Percentiles rank a stretch among this genome's conserved stretches.
Evolutionary conservation across 805 yeast genomes (phyloP).

Genomic region (Brettanomyces nanus): DNA sequence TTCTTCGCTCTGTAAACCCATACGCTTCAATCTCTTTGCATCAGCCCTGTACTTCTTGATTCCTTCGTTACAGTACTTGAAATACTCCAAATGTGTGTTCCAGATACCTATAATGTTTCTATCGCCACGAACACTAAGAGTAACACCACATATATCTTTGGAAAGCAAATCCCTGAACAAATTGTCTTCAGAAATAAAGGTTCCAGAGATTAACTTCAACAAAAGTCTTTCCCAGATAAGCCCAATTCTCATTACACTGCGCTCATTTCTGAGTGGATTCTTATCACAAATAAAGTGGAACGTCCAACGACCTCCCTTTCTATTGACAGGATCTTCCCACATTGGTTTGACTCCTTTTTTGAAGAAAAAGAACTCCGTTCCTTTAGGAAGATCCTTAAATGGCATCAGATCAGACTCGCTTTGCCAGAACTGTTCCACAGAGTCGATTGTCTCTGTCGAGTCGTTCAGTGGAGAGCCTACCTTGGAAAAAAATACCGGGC

Average conservation of each 20-base stretch:
- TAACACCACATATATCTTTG: constrained; percentile 52
- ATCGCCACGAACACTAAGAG: constrained; percentile 48
- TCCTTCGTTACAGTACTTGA: constrained; percentile 16
- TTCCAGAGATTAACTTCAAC: constrained; percentile 42
- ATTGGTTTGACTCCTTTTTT: constrained; percentile 54
- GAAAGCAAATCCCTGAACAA: constrained; percentile 31
- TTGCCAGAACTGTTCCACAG: constrained; percentile 48
- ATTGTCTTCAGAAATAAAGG: constrained; percentile 34
- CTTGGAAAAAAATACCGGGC: constrained; percentile 32
- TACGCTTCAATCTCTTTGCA: constrained; percentile 3
- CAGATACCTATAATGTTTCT: constrained; percentile 55
- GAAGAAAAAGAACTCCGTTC: constrained; percentile 49
- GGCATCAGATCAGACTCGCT: constrained; percentile 32
- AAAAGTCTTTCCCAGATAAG: constrained; percentile 51
- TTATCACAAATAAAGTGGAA: constrained; percentile 20
- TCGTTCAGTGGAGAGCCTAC: constrained; percentile 13
- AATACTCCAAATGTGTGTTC: constrained; percentile 43
- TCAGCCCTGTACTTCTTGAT: constrained; percentile 5
- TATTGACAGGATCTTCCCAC: constrained; percentile 60
- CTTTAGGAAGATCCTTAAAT: constrained; percentile 31
- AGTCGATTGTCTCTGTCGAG: constrained; percentile 26
- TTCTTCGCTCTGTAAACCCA: constrained; percentile 4
- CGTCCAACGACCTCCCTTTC: constrained; percentile 57
- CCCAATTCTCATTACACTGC: constrained; percentile 15
- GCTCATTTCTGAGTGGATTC: constrained; percentile 10